These are phyloP conservation scores for Porcisia deanei DNA, from an alignment of 208 protist genomes.

Conservation along the genomic window DNA sequence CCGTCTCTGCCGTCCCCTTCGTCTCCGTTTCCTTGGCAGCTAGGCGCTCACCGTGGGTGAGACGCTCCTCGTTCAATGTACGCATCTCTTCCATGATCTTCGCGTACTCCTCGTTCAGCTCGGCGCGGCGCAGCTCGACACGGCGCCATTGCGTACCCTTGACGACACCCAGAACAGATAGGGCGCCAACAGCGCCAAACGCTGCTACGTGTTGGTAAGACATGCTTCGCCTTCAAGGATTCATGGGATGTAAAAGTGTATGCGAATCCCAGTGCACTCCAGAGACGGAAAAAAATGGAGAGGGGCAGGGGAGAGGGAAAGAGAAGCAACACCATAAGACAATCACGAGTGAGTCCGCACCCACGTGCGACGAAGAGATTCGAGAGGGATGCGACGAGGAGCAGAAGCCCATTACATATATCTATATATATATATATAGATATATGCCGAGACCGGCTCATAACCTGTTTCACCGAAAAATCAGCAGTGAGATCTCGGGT, in stretches of 20 bases:
- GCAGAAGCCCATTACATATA: too few species aligned
- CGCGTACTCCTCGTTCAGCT: slow-evolving; percentile 73
- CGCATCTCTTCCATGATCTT: slow-evolving; percentile 44
- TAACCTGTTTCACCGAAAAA: too few species aligned
- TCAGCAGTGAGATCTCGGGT: too few species aligned
- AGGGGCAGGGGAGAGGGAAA: background rate
- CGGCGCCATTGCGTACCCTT: slow-evolving; percentile 49
- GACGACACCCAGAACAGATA: slow-evolving; percentile 40
- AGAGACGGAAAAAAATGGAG: background rate
- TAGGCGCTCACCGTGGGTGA: slow-evolving; percentile 43
- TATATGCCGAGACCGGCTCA: too few species aligned
- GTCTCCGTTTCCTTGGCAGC: slow-evolving; percentile 39
- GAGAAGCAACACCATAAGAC: background rate
- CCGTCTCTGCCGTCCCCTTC: slow-evolving; percentile 44
- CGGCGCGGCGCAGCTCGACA: slow-evolving; percentile 49
- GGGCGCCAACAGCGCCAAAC: slow-evolving; percentile 33
- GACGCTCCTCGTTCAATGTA: slow-evolving; percentile 43
- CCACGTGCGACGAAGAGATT: too few species aligned
- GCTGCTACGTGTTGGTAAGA: slow-evolving; percentile 33
- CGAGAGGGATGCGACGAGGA: too few species aligned
- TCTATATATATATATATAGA: too few species aligned
- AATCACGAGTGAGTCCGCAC: too few species aligned
- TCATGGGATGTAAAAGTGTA: background rate
- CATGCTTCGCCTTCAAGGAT: slow-evolving; percentile 16
- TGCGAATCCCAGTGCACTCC: background rate